These are phyloP conservation scores for Graphilbum fragrans DNA, from an alignment of 2,329 filamentous ascomycete genomes.

Conservation along the genomic window DNA sequence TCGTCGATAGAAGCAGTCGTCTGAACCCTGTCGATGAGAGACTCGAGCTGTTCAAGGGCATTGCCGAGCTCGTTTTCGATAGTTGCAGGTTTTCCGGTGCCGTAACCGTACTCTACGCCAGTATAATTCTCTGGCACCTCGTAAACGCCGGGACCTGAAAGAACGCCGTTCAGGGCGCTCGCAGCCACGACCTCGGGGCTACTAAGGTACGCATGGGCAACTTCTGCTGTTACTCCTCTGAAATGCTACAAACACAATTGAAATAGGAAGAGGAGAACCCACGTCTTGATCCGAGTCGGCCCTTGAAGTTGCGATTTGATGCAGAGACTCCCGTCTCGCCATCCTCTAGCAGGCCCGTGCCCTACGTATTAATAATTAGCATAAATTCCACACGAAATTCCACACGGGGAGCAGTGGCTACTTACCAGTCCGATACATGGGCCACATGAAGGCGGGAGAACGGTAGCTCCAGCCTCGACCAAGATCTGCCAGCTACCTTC, in stretches of 20 bases:
- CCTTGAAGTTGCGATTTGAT: conserved; percentile 83
- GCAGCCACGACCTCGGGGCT: conserved; percentile 89
- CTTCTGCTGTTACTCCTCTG: too few relatives aligned
- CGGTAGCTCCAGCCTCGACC: conserved; percentile 64
- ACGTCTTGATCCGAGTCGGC: conserved; percentile 63
- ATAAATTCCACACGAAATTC: too few relatives aligned
- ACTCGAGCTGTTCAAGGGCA: conserved; percentile 56
- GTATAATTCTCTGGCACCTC: conserved; percentile 29
- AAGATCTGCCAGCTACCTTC: conserved; percentile 77
- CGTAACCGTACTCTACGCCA: conserved; percentile 20
- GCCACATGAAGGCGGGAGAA: conserved; percentile 63
- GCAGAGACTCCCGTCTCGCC: conserved; percentile 82
- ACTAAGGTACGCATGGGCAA: conserved; percentile 77
- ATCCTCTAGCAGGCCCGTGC: conserved; percentile 61
- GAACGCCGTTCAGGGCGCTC: conserved; percentile 64
- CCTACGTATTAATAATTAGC: too few relatives aligned
- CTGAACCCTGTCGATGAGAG: conserved; percentile 53
- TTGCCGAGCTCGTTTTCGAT: conserved; percentile 44
- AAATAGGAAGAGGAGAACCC: too few relatives aligned
- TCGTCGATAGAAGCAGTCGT: too few relatives aligned
- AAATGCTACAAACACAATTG: too few relatives aligned
- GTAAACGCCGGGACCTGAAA: conserved; percentile 69
- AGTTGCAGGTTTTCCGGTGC: conserved; percentile 10
- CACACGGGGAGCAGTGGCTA: too few relatives aligned
- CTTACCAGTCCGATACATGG: conserved; percentile 78